Evolutionary conservation across 805 yeast genomes (phyloP).

Genomic region (Sugiyamaella valdiviana): DNA sequence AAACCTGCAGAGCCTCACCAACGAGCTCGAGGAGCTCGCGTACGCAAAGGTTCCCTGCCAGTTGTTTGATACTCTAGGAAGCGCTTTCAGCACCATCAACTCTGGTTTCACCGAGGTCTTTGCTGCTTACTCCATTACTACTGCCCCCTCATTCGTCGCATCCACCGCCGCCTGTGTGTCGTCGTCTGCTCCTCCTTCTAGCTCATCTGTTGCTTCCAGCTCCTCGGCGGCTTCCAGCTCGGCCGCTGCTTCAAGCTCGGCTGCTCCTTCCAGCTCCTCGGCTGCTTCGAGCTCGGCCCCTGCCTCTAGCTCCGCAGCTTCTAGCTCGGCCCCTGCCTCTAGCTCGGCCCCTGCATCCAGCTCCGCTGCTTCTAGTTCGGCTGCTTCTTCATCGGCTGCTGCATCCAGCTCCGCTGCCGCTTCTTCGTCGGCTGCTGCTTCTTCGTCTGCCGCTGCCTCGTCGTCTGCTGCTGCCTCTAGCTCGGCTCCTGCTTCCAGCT

Average conservation of each 20-base stretch:
- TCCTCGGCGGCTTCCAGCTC: conserved; percentile 4
- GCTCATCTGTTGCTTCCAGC: conserved; percentile 5
- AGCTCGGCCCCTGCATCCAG: conserved; percentile 4
- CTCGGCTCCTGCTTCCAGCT: conserved; percentile 9
- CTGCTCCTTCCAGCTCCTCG: conserved; percentile 8
- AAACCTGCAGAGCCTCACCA: conserved; percentile 9
- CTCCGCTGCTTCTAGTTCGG: conserved; percentile 3
- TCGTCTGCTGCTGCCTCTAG: conserved; percentile 11
- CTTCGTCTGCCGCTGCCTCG: conserved; percentile 16
- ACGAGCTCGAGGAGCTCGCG: conserved; percentile 2
- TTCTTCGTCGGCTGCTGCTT: conserved; percentile 11
- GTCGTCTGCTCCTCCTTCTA: conserved; percentile 1
- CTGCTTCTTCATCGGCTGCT: conserved; percentile 3
- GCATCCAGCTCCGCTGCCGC: conserved; percentile 1
- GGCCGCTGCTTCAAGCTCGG: conserved; percentile 5
- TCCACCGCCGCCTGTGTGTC: background rate
- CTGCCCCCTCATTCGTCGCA: background rate
- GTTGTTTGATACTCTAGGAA: conserved; percentile 8
- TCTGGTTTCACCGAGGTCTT: conserved; percentile 10
- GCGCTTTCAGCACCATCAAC: conserved; percentile 12
- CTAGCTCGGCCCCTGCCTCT: conserved; percentile 6
- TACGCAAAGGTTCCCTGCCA: conserved; percentile 4
- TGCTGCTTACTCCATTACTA: conserved; percentile 7
- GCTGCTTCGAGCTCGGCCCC: conserved; percentile 7
- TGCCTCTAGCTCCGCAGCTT: conserved; percentile 9